Evolutionary conservation across 108 stramenopile genomes (phyloP), one percentile per base, ranked within the genome.

Genomic region (Nitzschia inconspicua): DNA sequence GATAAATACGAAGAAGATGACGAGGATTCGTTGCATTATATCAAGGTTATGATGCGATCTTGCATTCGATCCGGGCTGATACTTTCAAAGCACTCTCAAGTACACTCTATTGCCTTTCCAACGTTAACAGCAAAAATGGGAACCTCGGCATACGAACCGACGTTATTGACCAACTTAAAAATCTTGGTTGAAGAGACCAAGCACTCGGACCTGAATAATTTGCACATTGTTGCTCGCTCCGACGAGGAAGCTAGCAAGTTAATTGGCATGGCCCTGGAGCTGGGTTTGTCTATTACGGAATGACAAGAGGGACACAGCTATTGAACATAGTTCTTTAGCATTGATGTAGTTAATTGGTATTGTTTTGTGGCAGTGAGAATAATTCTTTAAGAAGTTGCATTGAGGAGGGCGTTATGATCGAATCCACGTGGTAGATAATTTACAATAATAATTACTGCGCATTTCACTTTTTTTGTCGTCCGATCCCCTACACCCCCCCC

Each of bases 81-180:
- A 19, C 54, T 72, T n/a, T 62, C 70, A 16, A 72, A 72, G 31
- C 70, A 72, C 36, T 72, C 70, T 50, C 70, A 72, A 39, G 63
- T 72, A 3, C 70, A 72, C 35, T 63, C 70, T 20, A 47, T 72
- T 18, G 70, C 70, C 9, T 63, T 64, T 34, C 70, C 70, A 31
- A 72, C 70, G 1, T 18, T 72, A 2, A 72, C 70, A 6, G 51
- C 70, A 9, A 58, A 57, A 43, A 18, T 63, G 28, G 63, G 47
- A 8, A 53, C 57, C 30, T 20, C 31, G 0, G 44, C 70, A 10
- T 72, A 72, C 26, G 70, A 72, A 25, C 35, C 23, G 11, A 72
- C 70, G 4, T 24, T 72, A 30, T 22, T 57, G 24, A 72, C 61
- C 3, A 49, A 49, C 7, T 57, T 72, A 25, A 72, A 64, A 36